Evolutionary conservation across 495 filamentous ascomycete genomes (phyloP).

Genomic region (Copromyces sp.): DNA sequence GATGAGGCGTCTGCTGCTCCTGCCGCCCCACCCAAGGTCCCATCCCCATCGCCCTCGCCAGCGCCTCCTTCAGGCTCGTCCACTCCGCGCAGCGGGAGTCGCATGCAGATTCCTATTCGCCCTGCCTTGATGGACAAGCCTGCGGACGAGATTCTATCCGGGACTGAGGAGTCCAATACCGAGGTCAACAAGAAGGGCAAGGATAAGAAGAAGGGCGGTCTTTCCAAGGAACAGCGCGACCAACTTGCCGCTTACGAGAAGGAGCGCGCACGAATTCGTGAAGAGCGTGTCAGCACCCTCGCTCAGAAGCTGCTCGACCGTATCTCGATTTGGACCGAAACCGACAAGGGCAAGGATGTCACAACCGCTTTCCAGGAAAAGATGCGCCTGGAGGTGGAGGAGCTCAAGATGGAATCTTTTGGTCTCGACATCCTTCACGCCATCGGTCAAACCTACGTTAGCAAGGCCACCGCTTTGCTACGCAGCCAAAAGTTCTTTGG

Average conservation of each 20-base stretch:
- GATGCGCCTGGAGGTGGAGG: constrained; percentile 90
- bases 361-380: constrained; percentile 87
- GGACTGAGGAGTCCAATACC: constrained; percentile 60
- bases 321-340: constrained; percentile 94
- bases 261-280: constrained; percentile 73
- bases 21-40: constrained; percentile 10
- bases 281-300: constrained; percentile 80
- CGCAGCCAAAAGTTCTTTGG: constrained; percentile 96
- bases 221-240: constrained; percentile 84
- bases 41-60: constrained; percentile 27
- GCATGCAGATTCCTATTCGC: constrained; percentile 55
- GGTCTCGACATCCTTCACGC: constrained; percentile 95
- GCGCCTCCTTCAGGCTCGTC: constrained; percentile 48
- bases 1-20: constrained; percentile 23
- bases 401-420: constrained; percentile 98
- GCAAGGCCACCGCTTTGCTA: constrained; percentile 76
- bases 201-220: constrained; percentile 69
- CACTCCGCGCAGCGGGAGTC: constrained; percentile 43
- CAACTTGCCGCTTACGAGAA: constrained; percentile 79
- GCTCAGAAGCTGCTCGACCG: constrained; percentile 78
- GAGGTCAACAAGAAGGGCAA: constrained; percentile 55
- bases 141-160: constrained; percentile 71
- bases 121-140: constrained; percentile 81
- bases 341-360: constrained; percentile 77
- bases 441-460: constrained; percentile 79